Evolutionary conservation across 306 rosid species (phyloP).

Genomic region (Senna tora): DNA sequence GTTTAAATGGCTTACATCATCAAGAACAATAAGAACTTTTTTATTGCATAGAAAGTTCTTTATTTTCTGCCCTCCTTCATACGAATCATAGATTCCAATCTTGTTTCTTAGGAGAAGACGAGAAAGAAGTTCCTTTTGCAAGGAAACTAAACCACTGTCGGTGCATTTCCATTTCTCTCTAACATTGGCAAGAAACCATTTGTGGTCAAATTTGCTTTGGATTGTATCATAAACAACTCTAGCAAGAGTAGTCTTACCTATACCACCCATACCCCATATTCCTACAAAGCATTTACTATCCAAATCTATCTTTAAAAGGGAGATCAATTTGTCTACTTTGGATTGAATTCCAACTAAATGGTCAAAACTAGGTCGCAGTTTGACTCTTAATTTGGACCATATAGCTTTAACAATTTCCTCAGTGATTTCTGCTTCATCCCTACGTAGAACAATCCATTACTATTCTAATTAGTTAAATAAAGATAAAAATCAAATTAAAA

Average conservation of each 20-base stretch:
- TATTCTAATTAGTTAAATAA: background rate
- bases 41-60: background rate
- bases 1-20: background rate
- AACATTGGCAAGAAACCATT: constrained; percentile 9
- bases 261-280: background rate
- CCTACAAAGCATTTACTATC: background rate
- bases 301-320: background rate
- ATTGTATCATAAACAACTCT: background rate
- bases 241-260: background rate
- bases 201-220: background rate
- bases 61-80: background rate
- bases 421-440: background rate
- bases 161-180: background rate
- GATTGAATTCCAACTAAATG: constrained; percentile 4
- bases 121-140: background rate
- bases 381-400: background rate
- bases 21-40: constrained; percentile 6
- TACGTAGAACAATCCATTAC: background rate
- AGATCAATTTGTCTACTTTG: background rate
- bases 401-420: background rate
- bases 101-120: background rate
- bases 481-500: background rate
- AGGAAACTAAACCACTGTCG: background rate
- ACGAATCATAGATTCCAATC: background rate
- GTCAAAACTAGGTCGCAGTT: background rate